Percentiles rank a stretch among this genome's conserved stretches.
These are phyloP conservation scores for Exsudoporus frostii DNA, from an alignment of 768 basidiomycete genomes.

Conservation along the genomic window DNA sequence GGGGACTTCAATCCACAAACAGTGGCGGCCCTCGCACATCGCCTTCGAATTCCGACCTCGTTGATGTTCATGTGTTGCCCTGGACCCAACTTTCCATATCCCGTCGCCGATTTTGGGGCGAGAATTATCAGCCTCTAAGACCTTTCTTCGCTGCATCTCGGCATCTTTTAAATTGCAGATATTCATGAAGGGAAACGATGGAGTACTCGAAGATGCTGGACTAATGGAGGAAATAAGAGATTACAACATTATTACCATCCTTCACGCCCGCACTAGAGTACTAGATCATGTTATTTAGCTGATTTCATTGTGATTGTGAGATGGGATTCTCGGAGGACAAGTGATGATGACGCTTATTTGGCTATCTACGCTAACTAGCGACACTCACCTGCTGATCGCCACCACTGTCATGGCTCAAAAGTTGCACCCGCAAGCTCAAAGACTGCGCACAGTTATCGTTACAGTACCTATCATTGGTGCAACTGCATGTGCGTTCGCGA, in stretches of 20 bases:
- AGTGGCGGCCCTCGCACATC: constrained; percentile 48
- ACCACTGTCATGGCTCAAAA: constrained; percentile 25
- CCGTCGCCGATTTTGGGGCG: constrained; percentile 50
- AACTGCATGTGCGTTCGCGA: constrained; percentile 49
- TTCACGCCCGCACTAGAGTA: too few relatives aligned
- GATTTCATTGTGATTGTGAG: too few relatives aligned
- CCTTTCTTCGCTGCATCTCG: background rate
- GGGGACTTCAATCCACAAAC: constrained; percentile 43
- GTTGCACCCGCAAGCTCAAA: constrained; percentile 43
- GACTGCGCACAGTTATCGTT: constrained; percentile 54
- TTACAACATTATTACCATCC: background rate
- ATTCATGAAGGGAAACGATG: too few relatives aligned
- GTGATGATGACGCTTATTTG: too few relatives aligned
- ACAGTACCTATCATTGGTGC: constrained; percentile 64
- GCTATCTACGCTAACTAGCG: too few relatives aligned
- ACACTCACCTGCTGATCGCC: background rate
- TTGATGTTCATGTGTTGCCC: constrained; percentile 66
- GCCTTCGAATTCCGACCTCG: constrained; percentile 47
- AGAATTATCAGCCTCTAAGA: constrained; percentile 39
- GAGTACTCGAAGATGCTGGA: background rate
- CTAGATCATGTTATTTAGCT: too few relatives aligned
- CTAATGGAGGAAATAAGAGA: background rate
- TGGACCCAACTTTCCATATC: constrained; percentile 40
- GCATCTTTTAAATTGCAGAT: background rate
- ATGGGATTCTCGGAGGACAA: too few relatives aligned